Base-by-base conservation (phyloP, 305 asterid genomes). In the Solanum hybrid region DNA sequence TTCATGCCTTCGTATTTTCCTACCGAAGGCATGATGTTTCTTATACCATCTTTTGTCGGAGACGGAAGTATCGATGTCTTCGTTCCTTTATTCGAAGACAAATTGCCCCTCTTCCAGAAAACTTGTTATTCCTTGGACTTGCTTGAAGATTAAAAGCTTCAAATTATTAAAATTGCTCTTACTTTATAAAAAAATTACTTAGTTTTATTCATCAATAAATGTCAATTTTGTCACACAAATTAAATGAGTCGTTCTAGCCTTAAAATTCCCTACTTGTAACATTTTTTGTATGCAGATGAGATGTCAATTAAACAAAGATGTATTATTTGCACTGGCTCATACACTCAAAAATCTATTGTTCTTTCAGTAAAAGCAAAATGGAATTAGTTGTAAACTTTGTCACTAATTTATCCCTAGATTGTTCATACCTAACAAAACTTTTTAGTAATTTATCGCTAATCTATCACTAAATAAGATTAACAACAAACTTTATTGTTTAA, bases 1-100 rank as follows among this genome's bases (percentile, higher is more conserved):
- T 94, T 96, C 96, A 91, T 94, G 95, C 98, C 99, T 31, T 95
- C 98, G 0, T 96, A 93, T 88, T 91, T 94, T 10, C 96, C 98
- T 2, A 90, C 93, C 0, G 98, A 95, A 91, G 99, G 99, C 1
- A 93, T 94, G 94, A 87, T 95, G 75, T 94, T 95, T 56, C 94
- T 96, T 87, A 91, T 95, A 27, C 97, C 98, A 11, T 95, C 99
- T 26, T 94, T 95, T 89, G 22, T 87, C 0, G 94, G 92, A 69
- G 95, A 95, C 72, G 98, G 99, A 90, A 94, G 97, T 92, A 94
- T 96, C 37, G 98, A 96, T 78, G 96, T 88, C 79, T 93, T 92
- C 7, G 92, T 95, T 24, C 95, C 98, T 40, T 91, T 96, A 3
- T 95, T 96, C 86, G 92, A 88, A 35, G 93, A 96, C 85, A 94